These are phyloP conservation scores for Neotropicomus parvogracilis DNA, from an alignment of 1,284 basidiomycete genomes.

Conservation along the genomic window DNA sequence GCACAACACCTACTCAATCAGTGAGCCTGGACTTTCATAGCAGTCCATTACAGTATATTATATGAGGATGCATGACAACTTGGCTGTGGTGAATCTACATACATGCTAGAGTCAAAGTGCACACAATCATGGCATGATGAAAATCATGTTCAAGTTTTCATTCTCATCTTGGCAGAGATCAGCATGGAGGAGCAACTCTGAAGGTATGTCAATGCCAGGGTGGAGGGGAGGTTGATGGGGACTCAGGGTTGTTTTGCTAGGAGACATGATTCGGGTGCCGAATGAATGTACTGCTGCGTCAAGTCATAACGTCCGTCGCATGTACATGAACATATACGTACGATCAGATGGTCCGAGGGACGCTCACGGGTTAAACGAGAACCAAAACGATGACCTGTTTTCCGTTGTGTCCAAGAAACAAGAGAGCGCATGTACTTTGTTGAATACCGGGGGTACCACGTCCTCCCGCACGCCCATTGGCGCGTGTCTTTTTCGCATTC, in stretches of 20 bases:
- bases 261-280: constrained; percentile 29
- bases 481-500: constrained; percentile 8
- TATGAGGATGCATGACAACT: too few species aligned
- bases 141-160: too few species aligned
- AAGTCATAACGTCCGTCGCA: background rate
- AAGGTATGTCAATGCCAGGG: constrained; percentile 16
- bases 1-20: too few species aligned
- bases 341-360: background rate
- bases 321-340: background rate
- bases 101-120: too few species aligned
- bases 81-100: too few species aligned
- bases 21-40: too few species aligned
- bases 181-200: constrained; percentile 31
- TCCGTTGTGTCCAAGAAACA: constrained; percentile 23
- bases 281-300: constrained; percentile 35
- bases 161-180: constrained; percentile 33
- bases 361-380: constrained; percentile 24
- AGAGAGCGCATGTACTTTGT: constrained; percentile 15
- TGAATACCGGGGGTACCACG: constrained; percentile 17
- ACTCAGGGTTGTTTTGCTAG: constrained; percentile 37
- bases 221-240: too few species aligned
- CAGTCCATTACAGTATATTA: too few species aligned
- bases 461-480: constrained; percentile 2
- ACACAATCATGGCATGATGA: too few species aligned
- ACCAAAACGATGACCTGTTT: constrained; percentile 38